These are phyloP conservation scores for Heterobasidion annosum DNA, from an alignment of 1,284 basidiomycete species.

Conservation along the genomic window DNA sequence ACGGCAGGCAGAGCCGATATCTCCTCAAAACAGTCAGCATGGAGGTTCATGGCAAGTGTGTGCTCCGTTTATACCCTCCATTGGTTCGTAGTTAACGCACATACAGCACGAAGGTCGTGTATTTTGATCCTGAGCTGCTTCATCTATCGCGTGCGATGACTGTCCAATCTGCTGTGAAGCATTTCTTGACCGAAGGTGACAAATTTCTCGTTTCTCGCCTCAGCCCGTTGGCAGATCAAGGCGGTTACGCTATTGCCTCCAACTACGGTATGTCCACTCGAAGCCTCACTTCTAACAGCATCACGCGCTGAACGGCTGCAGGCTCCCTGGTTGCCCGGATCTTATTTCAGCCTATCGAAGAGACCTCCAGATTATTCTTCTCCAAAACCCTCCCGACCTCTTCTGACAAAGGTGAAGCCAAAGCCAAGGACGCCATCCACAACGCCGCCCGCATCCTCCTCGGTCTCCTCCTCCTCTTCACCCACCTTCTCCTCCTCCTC, in stretches of 20 bases:
- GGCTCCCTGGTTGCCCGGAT: slow-evolving; percentile 88
- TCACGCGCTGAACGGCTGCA: slow-evolving; percentile 20
- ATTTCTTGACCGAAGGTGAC: slow-evolving; percentile 93
- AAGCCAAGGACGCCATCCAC: slow-evolving; percentile 12
- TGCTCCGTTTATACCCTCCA: neutral
- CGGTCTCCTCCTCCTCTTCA: slow-evolving; percentile 49
- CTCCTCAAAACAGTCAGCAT: slow-evolving; percentile 13
- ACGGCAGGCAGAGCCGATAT: slow-evolving; percentile 14
- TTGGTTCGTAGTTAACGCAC: neutral
- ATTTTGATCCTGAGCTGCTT: slow-evolving; percentile 44
- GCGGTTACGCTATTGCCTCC: slow-evolving; percentile 88
- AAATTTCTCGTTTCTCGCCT: slow-evolving; percentile 81
- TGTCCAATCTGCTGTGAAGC: slow-evolving; percentile 83
- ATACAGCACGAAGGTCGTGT: slow-evolving; percentile 14
- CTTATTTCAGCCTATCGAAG: slow-evolving; percentile 89
- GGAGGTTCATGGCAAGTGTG: slow-evolving; percentile 20
- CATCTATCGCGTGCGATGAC: slow-evolving; percentile 74
- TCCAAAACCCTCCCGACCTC: slow-evolving; percentile 49
- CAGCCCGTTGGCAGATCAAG: slow-evolving; percentile 80
- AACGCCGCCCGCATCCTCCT: slow-evolving; percentile 28
- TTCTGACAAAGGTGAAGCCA: neutral
- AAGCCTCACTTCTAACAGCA: neutral
- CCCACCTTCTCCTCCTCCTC: slow-evolving; percentile 70
- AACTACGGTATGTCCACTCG: slow-evolving; percentile 70
- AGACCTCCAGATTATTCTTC: slow-evolving; percentile 82